Evolutionary conservation across 768 basidiomycete genomes (phyloP).

Genomic region (Lactifluus hygrophoroides): DNA sequence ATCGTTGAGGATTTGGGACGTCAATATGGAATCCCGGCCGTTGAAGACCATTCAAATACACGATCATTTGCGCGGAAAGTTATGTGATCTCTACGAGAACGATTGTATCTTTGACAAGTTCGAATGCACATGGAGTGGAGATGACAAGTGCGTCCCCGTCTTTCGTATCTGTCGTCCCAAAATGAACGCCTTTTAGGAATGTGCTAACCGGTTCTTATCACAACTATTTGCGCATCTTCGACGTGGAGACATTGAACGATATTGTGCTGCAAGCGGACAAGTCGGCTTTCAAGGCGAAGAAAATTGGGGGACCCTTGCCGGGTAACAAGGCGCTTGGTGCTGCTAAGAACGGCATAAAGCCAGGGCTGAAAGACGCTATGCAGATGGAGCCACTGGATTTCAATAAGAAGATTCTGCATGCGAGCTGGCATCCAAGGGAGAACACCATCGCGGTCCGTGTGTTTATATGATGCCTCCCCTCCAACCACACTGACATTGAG

Average conservation of each 20-base stretch:
- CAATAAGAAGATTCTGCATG: constrained; percentile 95
- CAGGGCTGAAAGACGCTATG: constrained; percentile 78
- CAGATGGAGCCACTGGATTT: constrained; percentile 82
- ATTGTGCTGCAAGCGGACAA: constrained; percentile 97
- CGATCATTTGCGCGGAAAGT: constrained; percentile 92
- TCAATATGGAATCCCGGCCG: constrained; percentile 97
- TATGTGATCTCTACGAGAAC: constrained; percentile 98
- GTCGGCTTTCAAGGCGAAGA: constrained; percentile 98
- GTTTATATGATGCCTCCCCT: background rate
- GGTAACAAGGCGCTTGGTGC: constrained; percentile 48
- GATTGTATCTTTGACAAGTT: constrained; percentile 99
- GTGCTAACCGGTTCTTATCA: constrained; percentile 99
- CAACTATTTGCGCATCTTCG: constrained; percentile 99
- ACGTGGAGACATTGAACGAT: constrained; percentile 75
- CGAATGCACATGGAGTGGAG: constrained; percentile 96
- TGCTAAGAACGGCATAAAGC: constrained; percentile 69
- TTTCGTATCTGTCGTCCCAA: background rate
- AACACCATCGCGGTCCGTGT: constrained; percentile 89
- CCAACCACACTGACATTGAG: background rate
- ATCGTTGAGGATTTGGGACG: constrained; percentile 98
- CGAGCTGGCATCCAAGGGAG: constrained; percentile 97
- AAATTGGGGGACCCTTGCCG: constrained; percentile 82
- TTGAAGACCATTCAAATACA: constrained; percentile 98
- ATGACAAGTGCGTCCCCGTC: constrained; percentile 70
- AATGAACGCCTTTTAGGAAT: constrained; percentile 46